Evolutionary conservation across 805 yeast species (phyloP), one percentile per base, ranked within the genome.

Genomic region (Lachancea sp.): DNA sequence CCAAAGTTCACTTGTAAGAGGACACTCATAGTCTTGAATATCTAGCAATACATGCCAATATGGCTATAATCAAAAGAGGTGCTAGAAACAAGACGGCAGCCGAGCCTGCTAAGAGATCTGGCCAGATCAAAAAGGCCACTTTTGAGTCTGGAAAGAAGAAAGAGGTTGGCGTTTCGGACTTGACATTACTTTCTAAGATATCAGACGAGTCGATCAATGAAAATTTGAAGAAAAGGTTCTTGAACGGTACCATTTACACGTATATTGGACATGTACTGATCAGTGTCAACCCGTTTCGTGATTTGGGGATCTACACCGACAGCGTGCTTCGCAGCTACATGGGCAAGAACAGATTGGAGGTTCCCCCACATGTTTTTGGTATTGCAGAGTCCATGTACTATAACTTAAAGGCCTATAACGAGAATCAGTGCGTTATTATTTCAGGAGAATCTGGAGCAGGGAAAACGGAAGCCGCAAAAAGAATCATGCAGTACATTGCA

Each of bases 371-470:
- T 67, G 99, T 93, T 26, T 93, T 83, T 67, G 96, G 98, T 43
- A 89, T 93, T 58, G 99, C 99, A 10, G 99, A 93, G 67, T 70
- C 95, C 30, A 89, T 93, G 95, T 93, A 84, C 66, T 91, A 93
- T 68, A 86, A 91, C 64, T 76, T 93, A 81, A 90, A 90, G 66
- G 84, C 95, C 0, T 93, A 93, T 67, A 79, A 85, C 48, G 98
- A 93, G 57, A 88, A 81, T 60, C 99, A 93, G 65, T 91, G 98
- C 75, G 98, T 93, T 18, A 93, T 93, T 56, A 93, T 93, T 54
- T 86, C 96, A 2, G 98, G 98, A 46, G 98, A 91, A 65, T 86
- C 96, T 1, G 98, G 98, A 50, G 98, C 98, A 3, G 98, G 98
- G 41, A 91, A 91, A 62, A 91, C 98, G 4, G 98, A 91, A 68